Percentiles rank a stretch among this genome's conserved stretches.
These are phyloP conservation scores for Petasospora rhodanensis DNA, from an alignment of 1,139 yeast genomes.

Conservation along the genomic window DNA sequence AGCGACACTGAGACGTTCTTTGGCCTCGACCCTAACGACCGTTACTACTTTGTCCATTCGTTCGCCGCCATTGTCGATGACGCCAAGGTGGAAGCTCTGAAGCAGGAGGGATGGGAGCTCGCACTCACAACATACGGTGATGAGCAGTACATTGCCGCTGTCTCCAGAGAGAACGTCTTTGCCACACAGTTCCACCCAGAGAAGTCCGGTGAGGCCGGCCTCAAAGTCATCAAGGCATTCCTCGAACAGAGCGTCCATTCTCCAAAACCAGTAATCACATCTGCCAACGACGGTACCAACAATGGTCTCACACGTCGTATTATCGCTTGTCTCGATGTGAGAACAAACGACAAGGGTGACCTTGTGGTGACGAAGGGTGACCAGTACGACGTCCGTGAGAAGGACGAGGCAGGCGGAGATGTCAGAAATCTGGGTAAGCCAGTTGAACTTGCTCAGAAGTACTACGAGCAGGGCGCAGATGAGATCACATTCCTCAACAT, in stretches of 20 bases:
- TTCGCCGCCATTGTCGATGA: slow-evolving; percentile 66
- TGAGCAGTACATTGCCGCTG: slow-evolving; percentile 81
- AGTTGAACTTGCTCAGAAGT: slow-evolving; percentile 84
- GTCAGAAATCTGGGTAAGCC: slow-evolving; percentile 96
- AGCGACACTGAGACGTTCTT: slow-evolving; percentile 36
- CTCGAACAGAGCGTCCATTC: slow-evolving; percentile 45
- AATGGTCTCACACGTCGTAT: slow-evolving; percentile 83
- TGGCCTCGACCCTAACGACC: slow-evolving; percentile 58
- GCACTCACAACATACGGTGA: slow-evolving; percentile 73
- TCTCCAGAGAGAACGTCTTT: slow-evolving; percentile 69
- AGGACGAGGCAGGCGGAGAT: slow-evolving; percentile 41
- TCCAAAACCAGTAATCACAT: slow-evolving; percentile 21
- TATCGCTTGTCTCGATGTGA: slow-evolving; percentile 94
- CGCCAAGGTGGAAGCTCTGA: slow-evolving; percentile 31
- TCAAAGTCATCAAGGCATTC: slow-evolving; percentile 68
- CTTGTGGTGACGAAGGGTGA: slow-evolving; percentile 97
- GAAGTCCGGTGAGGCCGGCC: slow-evolving; percentile 88
- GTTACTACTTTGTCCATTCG: slow-evolving; percentile 93
- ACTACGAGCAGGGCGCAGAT: slow-evolving; percentile 92
- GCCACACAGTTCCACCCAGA: slow-evolving; percentile 99
- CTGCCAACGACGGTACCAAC: slow-evolving; percentile 42
- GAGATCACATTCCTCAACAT: slow-evolving; percentile 92
- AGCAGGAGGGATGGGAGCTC: slow-evolving; percentile 65
- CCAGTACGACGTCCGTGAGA: slow-evolving; percentile 92
- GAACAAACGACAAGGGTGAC: slow-evolving; percentile 91